Conservation (phyloP, 345 rosid genomes). For the Noccaea caerulescens region DNA sequence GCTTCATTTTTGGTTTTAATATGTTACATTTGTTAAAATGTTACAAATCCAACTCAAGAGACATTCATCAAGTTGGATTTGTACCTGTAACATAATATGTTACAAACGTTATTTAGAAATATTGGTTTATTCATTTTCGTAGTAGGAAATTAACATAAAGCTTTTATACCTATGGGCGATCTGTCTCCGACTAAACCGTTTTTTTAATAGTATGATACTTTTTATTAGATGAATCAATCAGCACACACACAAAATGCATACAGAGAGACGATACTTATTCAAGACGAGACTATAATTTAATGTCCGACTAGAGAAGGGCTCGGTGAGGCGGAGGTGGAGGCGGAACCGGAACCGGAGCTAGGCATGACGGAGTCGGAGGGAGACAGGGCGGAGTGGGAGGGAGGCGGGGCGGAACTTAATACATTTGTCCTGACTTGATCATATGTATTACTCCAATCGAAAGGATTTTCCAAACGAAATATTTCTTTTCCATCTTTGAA, state of each 20-base stretch:
- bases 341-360: no score
- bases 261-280: neutral
- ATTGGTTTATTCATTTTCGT: neutral
- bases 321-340: no score
- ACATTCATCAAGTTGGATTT: neutral
- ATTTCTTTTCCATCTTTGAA: neutral
- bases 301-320: neutral
- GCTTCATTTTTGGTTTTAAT: neutral
- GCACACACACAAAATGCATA: conserved; percentile 1
- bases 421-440: neutral
- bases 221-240: neutral
- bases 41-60: neutral
- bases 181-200: no score
- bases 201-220: no score
- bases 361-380: no score
- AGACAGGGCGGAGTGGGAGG: no score
- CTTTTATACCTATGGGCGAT: no score
- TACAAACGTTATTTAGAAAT: neutral
- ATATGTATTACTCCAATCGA: neutral
- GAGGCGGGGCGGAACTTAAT: neutral
- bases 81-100: neutral
- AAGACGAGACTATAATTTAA: neutral
- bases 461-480: neutral
- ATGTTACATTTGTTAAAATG: neutral
- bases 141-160: no score